phyloP scores from a whole-genome alignment of 2,329 filamentous ascomycete genomes.

The Colletotrichum sojae region DNA sequence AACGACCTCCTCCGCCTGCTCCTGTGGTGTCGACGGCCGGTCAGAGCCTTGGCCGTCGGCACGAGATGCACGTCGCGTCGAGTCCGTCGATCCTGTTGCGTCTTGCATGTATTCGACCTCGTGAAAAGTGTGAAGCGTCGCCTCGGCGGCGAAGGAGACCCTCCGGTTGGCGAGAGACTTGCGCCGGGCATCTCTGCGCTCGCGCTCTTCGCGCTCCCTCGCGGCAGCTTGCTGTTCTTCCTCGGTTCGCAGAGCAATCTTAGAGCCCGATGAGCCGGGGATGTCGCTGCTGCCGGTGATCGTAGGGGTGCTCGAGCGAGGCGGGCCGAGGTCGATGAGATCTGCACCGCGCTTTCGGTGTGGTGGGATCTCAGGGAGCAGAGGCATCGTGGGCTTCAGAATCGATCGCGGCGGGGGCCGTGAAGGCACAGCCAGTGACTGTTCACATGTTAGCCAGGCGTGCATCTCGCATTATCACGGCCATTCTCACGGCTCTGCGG shows the following conservation, averaged over 20 bases:
- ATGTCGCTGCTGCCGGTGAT: slow-evolving; percentile 46
- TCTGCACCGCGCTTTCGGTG: slow-evolving; percentile 60
- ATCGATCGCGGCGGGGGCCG: slow-evolving; percentile 76
- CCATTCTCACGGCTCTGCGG: slow-evolving; percentile 77
- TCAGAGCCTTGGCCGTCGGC: slow-evolving; percentile 53
- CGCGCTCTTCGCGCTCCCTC: slow-evolving; percentile 78
- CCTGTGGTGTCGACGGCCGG: slow-evolving; percentile 73
- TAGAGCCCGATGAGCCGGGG: slow-evolving; percentile 58
- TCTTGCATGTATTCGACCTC: slow-evolving; percentile 92
- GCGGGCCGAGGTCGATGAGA: slow-evolving; percentile 44
- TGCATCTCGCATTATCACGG: background rate
- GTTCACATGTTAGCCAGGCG: slow-evolving; percentile 42
- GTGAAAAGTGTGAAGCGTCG: slow-evolving; percentile 97
- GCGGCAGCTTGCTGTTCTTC: slow-evolving; percentile 80
- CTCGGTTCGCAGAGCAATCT: slow-evolving; percentile 77
- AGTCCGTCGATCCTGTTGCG: slow-evolving; percentile 84
- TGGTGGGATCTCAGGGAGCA: slow-evolving; percentile 76
- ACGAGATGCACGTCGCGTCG: slow-evolving; percentile 78
- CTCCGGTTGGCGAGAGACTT: slow-evolving; percentile 94
- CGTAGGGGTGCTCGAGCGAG: slow-evolving; percentile 57
- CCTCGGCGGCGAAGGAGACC: slow-evolving; percentile 97
- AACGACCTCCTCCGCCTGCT: slow-evolving; percentile 70
- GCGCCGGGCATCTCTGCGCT: slow-evolving; percentile 87
- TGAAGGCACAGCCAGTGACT: slow-evolving; percentile 70
- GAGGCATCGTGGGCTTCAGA: slow-evolving; percentile 83